A percentile compares a stretch with the other conserved stretches of the same genome.
phyloP scores from a whole-genome alignment of 2,329 filamentous ascomycete species.

The Corynespora cassiicola region DNA sequence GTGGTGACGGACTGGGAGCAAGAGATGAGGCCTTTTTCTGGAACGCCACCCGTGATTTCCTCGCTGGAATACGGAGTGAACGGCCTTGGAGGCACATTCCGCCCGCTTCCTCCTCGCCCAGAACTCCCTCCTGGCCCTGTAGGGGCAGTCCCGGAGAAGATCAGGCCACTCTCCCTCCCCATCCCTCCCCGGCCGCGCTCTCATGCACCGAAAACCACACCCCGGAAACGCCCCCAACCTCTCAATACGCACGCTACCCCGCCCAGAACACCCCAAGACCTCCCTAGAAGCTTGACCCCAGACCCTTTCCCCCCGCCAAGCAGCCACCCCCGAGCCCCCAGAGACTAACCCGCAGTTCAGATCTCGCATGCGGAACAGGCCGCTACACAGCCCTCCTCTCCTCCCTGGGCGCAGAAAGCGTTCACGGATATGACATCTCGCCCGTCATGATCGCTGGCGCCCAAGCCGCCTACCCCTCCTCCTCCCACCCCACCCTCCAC shows the following conservation, averaged over 20 bases:
- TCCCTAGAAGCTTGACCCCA: no score
- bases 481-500: conserved; percentile 16
- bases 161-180: no score
- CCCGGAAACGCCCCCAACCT: no score
- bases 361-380: conserved; percentile 39
- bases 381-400: conserved; percentile 30
- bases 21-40: no score
- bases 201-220: neutral
- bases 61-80: no score
- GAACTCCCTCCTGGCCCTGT: neutral
- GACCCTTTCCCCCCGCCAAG: neutral
- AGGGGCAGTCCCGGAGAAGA: no score
- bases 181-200: no score
- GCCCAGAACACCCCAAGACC: no score
- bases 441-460: conserved; percentile 30
- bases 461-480: conserved; percentile 19
- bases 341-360: conserved; percentile 12
- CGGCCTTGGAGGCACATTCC: neutral
- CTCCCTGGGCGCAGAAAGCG: conserved; percentile 25
- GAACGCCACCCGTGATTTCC: no score
- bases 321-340: no score
- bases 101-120: neutral
- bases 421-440: conserved; percentile 36
- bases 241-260: no score
- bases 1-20: no score